Conservation (phyloP, 1,139 yeast species). For the Arxiozyma heterogenica region DNA sequence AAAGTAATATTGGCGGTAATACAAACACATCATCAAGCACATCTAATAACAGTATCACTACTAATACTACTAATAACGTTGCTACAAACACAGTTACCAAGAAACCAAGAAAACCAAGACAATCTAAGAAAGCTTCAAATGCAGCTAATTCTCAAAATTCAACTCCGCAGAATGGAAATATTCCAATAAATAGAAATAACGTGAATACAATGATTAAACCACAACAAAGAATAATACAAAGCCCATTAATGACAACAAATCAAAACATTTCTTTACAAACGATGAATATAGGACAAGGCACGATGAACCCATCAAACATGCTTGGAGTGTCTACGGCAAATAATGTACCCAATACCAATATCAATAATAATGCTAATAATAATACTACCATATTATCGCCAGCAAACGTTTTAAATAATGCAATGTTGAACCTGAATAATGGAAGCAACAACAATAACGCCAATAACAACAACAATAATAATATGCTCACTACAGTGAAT, state of each 20-base stretch:
- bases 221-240: not conserved
- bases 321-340: not conserved
- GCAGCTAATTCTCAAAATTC: slow-evolving; percentile 11
- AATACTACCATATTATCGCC: slow-evolving; percentile 4
- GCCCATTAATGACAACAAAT: not conserved
- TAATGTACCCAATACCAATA: not conserved
- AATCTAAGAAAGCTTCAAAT: slow-evolving; percentile 22
- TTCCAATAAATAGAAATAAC: not conserved
- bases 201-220: not conserved
- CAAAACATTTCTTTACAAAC: not conserved
- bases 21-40: slow-evolving; percentile 4
- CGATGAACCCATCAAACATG: slow-evolving; percentile 1
- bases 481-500: not conserved
- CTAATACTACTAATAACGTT: slow-evolving; percentile 8
- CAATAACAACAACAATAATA: slow-evolving; percentile 7
- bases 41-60: slow-evolving; percentile 6
- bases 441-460: not conserved
- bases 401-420: not conserved
- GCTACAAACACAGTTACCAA: slow-evolving; percentile 14
- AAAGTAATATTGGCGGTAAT: slow-evolving; percentile 25
- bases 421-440: not conserved
- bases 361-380: not conserved
- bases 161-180: not conserved
- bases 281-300: slow-evolving; percentile 2
- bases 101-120: slow-evolving; percentile 27